Base-by-base conservation (phyloP, 2,329 filamentous ascomycete genomes). In the Epichloe sibirici region DNA sequence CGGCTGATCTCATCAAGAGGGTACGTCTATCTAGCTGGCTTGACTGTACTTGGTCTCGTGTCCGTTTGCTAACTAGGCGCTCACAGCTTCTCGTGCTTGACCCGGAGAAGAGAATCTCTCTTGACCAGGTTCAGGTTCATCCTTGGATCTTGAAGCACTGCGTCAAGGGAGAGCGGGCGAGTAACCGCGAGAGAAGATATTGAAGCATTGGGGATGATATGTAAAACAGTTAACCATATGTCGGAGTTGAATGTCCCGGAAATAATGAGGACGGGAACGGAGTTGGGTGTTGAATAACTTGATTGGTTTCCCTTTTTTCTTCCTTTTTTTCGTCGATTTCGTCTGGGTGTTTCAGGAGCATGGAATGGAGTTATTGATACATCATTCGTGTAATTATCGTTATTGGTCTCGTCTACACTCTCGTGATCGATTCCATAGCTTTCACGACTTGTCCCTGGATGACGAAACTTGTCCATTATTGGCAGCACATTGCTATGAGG, bases 141-240 rank as follows among this genome's bases (percentile, higher is more conserved):
- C 91, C 93, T 17, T 98, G 93, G 93, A 95, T 98, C 62, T 68
- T 96, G 60, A 97, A 96, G 75, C 88, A 97, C 69, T 97, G 91
- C 67, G 77, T 85, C 58, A 82, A 80, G 69, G 75, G 76, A n/a
- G 75, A 79, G 63, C 69, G 75, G 51, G 73, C 72, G 5, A 60
- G 71, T 39, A 77, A 74, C 63, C 73, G 73, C 54, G 79, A 79
- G 59, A 76, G 71, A 65, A 54, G 49, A 35, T 56, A 54, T 25
- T 59, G n/a, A 42, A 45, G 39, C 56, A 64, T 34, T 4, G 17
- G n/a, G 35, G n/a, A 7, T 6, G 17, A 17, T 13, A 12, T 21
- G 56, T 59, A 39, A 51, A 47, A 38, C 35, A 49, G 56, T 55
- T 45, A 52, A 57, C 42, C 51, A 39, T 48, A 38, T 45, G 15